Evolutionary conservation across 164 flowering plant genomes (phyloP).

Genomic region (Magnolia sinica): DNA sequence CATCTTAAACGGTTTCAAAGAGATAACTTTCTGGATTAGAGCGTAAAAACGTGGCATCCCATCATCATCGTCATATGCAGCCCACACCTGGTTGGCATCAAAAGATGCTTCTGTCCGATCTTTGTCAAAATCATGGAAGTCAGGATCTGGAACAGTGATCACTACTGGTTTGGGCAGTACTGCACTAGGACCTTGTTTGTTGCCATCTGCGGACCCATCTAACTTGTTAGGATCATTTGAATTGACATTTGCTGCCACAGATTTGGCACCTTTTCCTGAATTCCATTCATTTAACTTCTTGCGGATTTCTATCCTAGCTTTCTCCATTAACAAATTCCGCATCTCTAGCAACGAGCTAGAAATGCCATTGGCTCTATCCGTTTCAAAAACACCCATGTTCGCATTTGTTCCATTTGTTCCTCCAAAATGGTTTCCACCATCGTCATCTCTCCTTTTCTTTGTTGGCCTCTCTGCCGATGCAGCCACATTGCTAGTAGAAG

Average conservation of each 20-base stretch:
- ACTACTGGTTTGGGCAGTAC: constrained; percentile 33
- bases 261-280: constrained; percentile 15
- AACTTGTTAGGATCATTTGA: constrained; percentile 17
- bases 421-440: constrained; percentile 9
- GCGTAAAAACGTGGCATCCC: constrained; percentile 87
- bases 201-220: constrained; percentile 11
- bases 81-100: constrained; percentile 69
- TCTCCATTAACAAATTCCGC: constrained; percentile 48
- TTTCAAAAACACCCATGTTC: constrained; percentile 24
- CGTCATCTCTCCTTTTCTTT: constrained; percentile 47
- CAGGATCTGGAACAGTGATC: constrained; percentile 63
- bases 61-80: constrained; percentile 71
- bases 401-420: constrained; percentile 12
- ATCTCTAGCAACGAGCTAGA: constrained; percentile 26
- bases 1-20: constrained; percentile 61
- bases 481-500: not conserved
- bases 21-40: constrained; percentile 51
- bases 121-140: constrained; percentile 68
- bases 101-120: constrained; percentile 57
- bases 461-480: constrained; percentile 22
- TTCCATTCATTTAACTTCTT: constrained; percentile 42
- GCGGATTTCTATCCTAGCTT: constrained; percentile 53
- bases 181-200: constrained; percentile 12
- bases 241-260: constrained; percentile 10
- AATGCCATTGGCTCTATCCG: constrained; percentile 20